phyloP scores from a whole-genome alignment of 2,329 filamentous ascomycete species.

The Aspergillus bombycis region DNA sequence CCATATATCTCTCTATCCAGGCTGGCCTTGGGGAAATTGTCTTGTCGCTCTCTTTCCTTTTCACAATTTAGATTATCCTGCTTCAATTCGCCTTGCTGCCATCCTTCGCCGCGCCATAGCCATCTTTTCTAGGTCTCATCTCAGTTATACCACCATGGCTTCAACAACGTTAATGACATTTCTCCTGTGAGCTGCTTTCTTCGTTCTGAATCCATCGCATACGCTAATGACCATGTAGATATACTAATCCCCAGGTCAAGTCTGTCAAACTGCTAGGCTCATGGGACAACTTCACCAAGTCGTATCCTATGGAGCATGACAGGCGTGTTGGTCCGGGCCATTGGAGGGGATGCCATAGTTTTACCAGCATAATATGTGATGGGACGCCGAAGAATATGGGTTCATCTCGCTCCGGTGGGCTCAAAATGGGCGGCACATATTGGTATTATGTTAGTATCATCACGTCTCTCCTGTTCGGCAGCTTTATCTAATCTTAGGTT shows the following conservation, averaged over 20 bases:
- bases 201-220: neutral
- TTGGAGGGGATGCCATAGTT: slow-evolving; percentile 87
- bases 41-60: slow-evolving; percentile 12
- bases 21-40: slow-evolving; percentile 22
- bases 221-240: slow-evolving; percentile 28
- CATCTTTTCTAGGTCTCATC: slow-evolving; percentile 6
- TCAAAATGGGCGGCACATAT: slow-evolving; percentile 91
- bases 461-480: neutral
- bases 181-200: slow-evolving; percentile 34
- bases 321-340: slow-evolving; percentile 70
- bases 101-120: slow-evolving; percentile 6
- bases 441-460: slow-evolving; percentile 84
- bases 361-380: slow-evolving; percentile 83
- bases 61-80: slow-evolving; percentile 7
- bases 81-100: slow-evolving; percentile 11
- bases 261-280: slow-evolving; percentile 84
- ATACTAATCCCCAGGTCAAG: slow-evolving; percentile 43
- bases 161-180: slow-evolving; percentile 43
- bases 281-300: slow-evolving; percentile 88
- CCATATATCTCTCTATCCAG: slow-evolving; percentile 16
- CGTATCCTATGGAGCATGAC: slow-evolving; percentile 82
- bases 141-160: slow-evolving; percentile 28
- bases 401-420: slow-evolving; percentile 70
- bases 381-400: slow-evolving; percentile 60
- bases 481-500: slow-evolving; percentile 30